These are phyloP conservation scores for Daldinia grandis DNA, from an alignment of 495 filamentous ascomycete species.

Conservation along the genomic window DNA sequence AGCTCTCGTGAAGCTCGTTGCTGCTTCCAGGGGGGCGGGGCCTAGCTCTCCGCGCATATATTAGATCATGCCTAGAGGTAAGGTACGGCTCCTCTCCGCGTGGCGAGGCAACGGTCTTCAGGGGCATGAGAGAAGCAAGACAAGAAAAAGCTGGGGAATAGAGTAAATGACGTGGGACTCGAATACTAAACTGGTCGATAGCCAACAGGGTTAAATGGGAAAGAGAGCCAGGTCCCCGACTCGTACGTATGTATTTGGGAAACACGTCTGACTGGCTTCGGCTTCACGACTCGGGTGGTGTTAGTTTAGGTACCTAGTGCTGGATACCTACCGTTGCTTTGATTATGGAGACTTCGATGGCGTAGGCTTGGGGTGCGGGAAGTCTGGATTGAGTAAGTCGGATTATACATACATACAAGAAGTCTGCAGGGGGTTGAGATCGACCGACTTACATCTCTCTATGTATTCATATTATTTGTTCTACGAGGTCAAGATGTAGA, in stretches of 20 bases:
- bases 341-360: background rate
- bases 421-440: background rate
- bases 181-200: background rate
- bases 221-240: conserved; percentile 16
- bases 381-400: conserved; percentile 12
- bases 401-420: conserved; percentile 21
- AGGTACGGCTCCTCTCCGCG: conserved; percentile 25
- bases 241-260: conserved; percentile 11
- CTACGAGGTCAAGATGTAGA: no score
- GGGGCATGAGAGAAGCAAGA: background rate
- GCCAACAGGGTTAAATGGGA: conserved; percentile 34
- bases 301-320: background rate
- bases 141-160: conserved; percentile 6
- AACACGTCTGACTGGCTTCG: conserved; percentile 11
- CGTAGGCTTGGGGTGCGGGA: background rate
- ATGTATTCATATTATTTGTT: no score
- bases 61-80: conserved; percentile 41
- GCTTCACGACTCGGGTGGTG: conserved; percentile 10
- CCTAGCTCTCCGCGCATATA: conserved; percentile 39
- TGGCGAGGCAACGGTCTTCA: conserved; percentile 27
- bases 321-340: conserved; percentile 15
- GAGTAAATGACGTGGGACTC: conserved; percentile 24
- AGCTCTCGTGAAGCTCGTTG: conserved; percentile 30
- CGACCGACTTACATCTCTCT: background rate
- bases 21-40: conserved; percentile 42